Evolutionary conservation across 352 stramenopile genomes (phyloP).

Genomic region (Halophytophthora batemanensis): DNA sequence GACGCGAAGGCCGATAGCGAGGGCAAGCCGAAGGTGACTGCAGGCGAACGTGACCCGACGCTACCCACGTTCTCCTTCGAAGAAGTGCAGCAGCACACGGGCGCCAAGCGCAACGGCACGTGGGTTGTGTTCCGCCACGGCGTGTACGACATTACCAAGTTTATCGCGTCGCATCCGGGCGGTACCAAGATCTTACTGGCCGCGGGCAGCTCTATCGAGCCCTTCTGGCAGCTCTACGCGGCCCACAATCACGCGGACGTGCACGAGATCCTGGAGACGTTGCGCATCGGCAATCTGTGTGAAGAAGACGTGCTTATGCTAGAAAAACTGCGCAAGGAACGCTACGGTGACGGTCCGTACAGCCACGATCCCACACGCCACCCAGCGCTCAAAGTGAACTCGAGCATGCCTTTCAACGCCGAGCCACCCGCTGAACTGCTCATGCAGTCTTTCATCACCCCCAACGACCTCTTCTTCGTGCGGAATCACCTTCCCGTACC

Average conservation of each 20-base stretch:
- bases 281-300: constrained; percentile 89
- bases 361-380: constrained; percentile 89
- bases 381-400: constrained; percentile 90
- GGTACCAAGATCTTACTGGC: constrained; percentile 89
- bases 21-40: constrained; percentile 5
- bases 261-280: constrained; percentile 88
- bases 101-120: constrained; percentile 65
- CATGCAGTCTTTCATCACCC: constrained; percentile 94
- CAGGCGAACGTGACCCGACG: constrained; percentile 31
- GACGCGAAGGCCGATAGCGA: constrained; percentile 12
- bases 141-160: constrained; percentile 97
- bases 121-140: constrained; percentile 94
- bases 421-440: constrained; percentile 92
- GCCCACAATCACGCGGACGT: constrained; percentile 94
- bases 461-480: constrained; percentile 96
- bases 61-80: constrained; percentile 69
- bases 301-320: constrained; percentile 87
- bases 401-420: constrained; percentile 93
- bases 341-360: constrained; percentile 91
- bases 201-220: constrained; percentile 83
- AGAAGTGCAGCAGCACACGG: constrained; percentile 72
- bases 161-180: constrained; percentile 93
- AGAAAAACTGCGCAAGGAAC: constrained; percentile 76
- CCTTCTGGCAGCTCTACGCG: constrained; percentile 96
- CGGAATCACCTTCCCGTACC: constrained; percentile 97